These are phyloP conservation scores for Colletotrichum tofieldiae DNA, from an alignment of 2,329 filamentous ascomycete genomes.

Conservation along the genomic window DNA sequence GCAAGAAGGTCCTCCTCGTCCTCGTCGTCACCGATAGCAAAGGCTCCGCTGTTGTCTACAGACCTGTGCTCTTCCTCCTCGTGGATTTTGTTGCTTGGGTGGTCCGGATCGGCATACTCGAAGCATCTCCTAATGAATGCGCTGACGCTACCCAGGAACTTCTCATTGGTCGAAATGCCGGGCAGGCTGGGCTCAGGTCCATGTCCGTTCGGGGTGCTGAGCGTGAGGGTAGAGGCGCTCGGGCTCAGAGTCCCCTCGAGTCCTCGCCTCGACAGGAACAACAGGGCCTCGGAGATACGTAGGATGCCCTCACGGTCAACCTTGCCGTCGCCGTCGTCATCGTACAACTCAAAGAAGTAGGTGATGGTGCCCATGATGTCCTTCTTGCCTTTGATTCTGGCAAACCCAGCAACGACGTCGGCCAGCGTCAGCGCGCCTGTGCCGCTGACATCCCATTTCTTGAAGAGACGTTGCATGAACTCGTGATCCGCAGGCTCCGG, in stretches of 20 bases:
- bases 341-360: constrained; percentile 98
- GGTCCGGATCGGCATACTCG: constrained; percentile 96
- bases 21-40: constrained; percentile 83
- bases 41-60: constrained; percentile 63
- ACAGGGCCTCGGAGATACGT: constrained; percentile 91
- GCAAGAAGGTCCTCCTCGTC: constrained; percentile 77
- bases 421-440: constrained; percentile 87
- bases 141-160: constrained; percentile 92
- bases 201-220: constrained; percentile 66
- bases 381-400: constrained; percentile 90
- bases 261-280: constrained; percentile 92
- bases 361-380: constrained; percentile 99
- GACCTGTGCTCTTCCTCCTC: constrained; percentile 49
- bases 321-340: constrained; percentile 90
- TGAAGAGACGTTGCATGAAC: constrained; percentile 90
- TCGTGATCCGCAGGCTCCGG: constrained; percentile 90
- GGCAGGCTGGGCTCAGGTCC: constrained; percentile 58
- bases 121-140: constrained; percentile 97
- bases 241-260: constrained; percentile 82
- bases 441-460: constrained; percentile 87
- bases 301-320: constrained; percentile 97
- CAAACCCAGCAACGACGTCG: constrained; percentile 92
- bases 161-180: constrained; percentile 82
- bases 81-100: constrained; percentile 72
- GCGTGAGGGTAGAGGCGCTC: constrained; percentile 70